Conservation (phyloP, 805 yeast genomes). For the Saccharomycopsis sp. region DNA sequence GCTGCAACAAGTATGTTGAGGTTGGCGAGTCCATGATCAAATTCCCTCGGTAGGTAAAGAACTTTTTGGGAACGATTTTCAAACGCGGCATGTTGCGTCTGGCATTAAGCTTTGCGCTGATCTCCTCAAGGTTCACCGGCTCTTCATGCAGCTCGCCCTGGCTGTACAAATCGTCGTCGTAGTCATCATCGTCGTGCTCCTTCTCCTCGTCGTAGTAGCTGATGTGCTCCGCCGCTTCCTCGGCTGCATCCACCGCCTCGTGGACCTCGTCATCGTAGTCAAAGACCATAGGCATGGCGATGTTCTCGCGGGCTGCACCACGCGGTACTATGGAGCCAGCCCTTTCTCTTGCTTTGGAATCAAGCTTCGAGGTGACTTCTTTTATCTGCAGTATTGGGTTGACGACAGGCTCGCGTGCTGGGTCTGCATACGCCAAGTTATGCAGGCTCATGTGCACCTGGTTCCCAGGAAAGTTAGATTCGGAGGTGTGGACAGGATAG, state of each 20-base stretch:
- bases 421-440: neutral
- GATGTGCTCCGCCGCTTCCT: conserved; percentile 2
- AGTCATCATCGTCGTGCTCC: neutral
- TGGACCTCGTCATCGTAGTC: neutral
- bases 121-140: neutral
- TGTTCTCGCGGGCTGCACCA: neutral
- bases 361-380: neutral
- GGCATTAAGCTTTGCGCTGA: neutral
- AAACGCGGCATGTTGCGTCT: neutral
- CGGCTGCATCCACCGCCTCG: neutral
- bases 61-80: conserved; percentile 3
- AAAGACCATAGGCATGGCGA: neutral
- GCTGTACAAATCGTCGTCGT: neutral
- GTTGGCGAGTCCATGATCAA: conserved; percentile 86
- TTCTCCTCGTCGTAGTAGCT: conserved; percentile 1
- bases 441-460: neutral
- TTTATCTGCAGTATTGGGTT: neutral
- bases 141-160: neutral
- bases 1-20: conserved; percentile 50
- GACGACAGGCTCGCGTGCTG: neutral
- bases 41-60: conserved; percentile 47
- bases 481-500: conserved; percentile 6
- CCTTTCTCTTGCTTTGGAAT: conserved; percentile 1
- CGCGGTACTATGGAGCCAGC: neutral
- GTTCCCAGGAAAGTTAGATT: neutral